A percentile compares a stretch with the other conserved stretches of the same genome.
phyloP scores from a whole-genome alignment of 257 asterid genomes.

The Hygrophila difformis region DNA sequence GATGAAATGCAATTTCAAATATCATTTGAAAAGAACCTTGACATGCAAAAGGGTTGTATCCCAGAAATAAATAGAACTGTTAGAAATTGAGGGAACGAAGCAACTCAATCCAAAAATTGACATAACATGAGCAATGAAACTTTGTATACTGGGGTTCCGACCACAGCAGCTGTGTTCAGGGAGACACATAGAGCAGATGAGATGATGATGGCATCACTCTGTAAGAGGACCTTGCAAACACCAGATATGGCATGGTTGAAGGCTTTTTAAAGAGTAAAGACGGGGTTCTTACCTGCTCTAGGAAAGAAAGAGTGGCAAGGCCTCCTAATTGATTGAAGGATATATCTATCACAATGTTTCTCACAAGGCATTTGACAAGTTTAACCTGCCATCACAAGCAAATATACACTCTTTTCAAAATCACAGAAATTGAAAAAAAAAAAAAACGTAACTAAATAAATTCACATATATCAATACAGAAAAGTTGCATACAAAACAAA shows the following conservation, averaged over 20 bases:
- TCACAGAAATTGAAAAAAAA: background rate
- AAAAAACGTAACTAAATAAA: no score
- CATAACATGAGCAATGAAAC: background rate
- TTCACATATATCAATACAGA: background rate
- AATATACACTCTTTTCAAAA: conserved; percentile 14
- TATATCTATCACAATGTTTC: conserved; percentile 68
- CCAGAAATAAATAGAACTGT: background rate
- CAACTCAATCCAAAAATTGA: no score
- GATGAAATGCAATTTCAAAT: background rate
- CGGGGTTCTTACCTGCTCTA: conserved; percentile 53
- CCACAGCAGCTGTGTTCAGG: background rate
- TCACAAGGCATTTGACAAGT: conserved; percentile 79
- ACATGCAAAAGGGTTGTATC: background rate
- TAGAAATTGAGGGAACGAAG: background rate
- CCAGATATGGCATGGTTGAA: background rate
- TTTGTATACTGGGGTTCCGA: background rate
- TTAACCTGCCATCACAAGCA: conserved; percentile 67
- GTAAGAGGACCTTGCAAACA: background rate
- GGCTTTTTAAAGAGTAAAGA: background rate
- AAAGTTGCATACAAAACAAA: background rate
- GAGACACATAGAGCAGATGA: background rate
- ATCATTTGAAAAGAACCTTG: background rate
- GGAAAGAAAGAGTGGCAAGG: conserved; percentile 83
- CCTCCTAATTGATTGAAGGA: conserved; percentile 94
- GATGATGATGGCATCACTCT: background rate